Base-by-base conservation (phyloP, 352 stramenopile genomes). In the Globisporangium spiculum region DNA sequence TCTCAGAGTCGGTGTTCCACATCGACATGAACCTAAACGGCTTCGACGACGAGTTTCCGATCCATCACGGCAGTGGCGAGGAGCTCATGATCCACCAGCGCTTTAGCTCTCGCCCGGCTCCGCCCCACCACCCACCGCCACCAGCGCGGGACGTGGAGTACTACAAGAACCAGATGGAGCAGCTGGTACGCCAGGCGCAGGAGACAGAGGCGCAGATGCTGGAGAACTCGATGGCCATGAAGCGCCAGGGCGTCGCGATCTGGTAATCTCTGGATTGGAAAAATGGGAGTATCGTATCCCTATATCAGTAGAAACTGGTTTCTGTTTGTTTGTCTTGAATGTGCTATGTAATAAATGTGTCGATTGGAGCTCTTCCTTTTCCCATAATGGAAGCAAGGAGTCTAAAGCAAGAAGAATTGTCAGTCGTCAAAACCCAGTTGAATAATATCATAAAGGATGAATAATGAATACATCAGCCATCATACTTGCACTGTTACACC, bases 131-230 rank as follows among this genome's bases (percentile, higher is more conserved):
- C 4, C 44, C 38, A 32, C 20, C 48, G 55, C 36, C 66, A 26
- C 12, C 55, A 24, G 27, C 54, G 10, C 30, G 34, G 4, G 32
- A 60, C 7, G 74, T 83, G 18, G 75, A 88, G 59, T 89, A 78
- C 52, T 88, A 84, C 69, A 83, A 81, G 61, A 71, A 66, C 34
- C 86, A 90, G 66, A 90, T 92, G 81, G 72, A 85, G 70, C 76
- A 90, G 41, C 77, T 94, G 6, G 82, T 92, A 63, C 75, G 67
- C 18, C 81, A 90, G 48, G 84, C 86, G n/a, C 78, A 89, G 60
- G 73, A 89, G 54, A 92, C 84, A 8, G 84, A 94, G 66, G 79
- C 75, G 38, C 78, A 91, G 55, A 68, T 91, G 72, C 67, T 87
- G 32, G 81, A 92, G 68, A 89, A 84, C 66, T 77, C 74, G 53